These are phyloP conservation scores for Fraxinus xanthoxyloides DNA, from an alignment of 305 asterid genomes.

Conservation along the genomic window DNA sequence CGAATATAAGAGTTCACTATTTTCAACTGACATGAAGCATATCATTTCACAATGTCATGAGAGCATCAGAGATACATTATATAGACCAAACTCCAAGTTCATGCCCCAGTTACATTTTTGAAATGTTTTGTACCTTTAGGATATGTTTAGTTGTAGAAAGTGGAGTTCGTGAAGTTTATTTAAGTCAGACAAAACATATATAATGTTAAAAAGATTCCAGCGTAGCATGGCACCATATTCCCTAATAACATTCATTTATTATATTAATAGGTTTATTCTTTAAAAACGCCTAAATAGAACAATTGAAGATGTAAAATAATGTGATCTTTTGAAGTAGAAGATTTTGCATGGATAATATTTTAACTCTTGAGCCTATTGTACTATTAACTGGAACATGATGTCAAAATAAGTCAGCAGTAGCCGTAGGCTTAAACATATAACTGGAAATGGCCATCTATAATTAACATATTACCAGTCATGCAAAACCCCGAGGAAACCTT, in stretches of 20 bases:
- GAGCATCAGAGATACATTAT: background rate
- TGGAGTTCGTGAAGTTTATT: background rate
- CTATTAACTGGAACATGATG: background rate
- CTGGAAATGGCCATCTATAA: background rate
- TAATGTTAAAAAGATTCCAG: background rate
- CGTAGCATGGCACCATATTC: background rate
- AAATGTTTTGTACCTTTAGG: background rate
- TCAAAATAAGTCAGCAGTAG: background rate
- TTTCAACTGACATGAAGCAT: background rate
- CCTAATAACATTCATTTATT: background rate
- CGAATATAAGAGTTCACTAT: background rate
- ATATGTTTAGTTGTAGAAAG: background rate
- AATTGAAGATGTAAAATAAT: background rate
- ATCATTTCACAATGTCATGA: background rate
- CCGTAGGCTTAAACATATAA: background rate
- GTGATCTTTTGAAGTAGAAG: background rate
- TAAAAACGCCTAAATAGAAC: background rate
- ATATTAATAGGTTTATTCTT: background rate
- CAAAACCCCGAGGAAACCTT: conserved; percentile 76
- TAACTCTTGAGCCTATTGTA: background rate
- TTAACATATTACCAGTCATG: conserved; percentile 63
- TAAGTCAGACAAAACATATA: background rate
- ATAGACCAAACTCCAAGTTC: background rate
- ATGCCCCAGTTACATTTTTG: background rate
- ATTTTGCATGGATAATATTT: background rate